phyloP scores from a whole-genome alignment of 192 early-diverging fungal species.

The Pilobolus umbonatus region DNA sequence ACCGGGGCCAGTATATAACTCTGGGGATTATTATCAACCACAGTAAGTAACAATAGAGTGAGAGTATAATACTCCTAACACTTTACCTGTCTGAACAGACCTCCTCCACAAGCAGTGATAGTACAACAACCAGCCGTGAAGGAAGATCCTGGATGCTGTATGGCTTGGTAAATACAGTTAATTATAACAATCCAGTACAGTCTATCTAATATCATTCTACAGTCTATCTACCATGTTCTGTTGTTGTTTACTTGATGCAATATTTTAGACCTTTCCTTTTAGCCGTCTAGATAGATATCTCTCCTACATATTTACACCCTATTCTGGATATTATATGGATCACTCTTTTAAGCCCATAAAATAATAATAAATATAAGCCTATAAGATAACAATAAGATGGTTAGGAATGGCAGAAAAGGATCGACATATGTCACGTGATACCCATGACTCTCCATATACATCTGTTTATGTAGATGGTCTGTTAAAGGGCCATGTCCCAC shows the following conservation, averaged over 20 bases:
- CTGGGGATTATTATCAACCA: slow-evolving; percentile 20
- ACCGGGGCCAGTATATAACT: neutral
- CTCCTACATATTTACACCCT: no score
- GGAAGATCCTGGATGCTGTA: slow-evolving; percentile 20
- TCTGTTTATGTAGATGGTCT: no score
- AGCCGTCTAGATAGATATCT: no score
- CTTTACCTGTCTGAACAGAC: slow-evolving; percentile 2
- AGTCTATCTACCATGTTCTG: slow-evolving; percentile 24
- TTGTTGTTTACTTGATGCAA: slow-evolving; percentile 24
- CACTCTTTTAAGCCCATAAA: no score
- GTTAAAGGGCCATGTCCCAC: no score
- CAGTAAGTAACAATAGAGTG: slow-evolving; percentile 12
- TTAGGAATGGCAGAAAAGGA: no score
- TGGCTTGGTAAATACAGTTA: slow-evolving; percentile 21
- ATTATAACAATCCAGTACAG: neutral
- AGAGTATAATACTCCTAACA: neutral
- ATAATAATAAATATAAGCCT: no score
- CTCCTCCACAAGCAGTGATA: slow-evolving; percentile 24
- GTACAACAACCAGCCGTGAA: slow-evolving; percentile 12
- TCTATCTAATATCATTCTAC: neutral
- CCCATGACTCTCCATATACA: no score
- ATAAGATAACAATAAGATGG: no score
- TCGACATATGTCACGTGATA: no score
- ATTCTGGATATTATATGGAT: no score
- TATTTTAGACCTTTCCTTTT: no score